Percentiles rank a stretch among this genome's conserved stretches.
These are phyloP conservation scores for Hypholoma fasciculare DNA, from an alignment of 768 basidiomycete genomes.

Conservation along the genomic window DNA sequence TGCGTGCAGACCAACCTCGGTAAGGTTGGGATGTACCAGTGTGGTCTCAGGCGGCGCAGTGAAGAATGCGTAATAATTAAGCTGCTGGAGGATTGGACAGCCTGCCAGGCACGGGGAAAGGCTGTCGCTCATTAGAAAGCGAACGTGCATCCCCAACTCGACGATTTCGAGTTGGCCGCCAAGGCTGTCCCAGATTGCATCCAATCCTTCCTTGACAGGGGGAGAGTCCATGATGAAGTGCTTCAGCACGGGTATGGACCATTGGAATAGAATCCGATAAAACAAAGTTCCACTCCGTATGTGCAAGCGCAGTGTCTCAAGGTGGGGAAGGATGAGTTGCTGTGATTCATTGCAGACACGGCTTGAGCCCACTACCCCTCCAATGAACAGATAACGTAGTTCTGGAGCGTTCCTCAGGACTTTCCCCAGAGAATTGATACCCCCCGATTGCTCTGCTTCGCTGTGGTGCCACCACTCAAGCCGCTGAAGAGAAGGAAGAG, in stretches of 20 bases:
- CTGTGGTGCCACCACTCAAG: conserved; percentile 70
- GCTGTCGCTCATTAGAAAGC: conserved; percentile 51
- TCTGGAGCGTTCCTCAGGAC: conserved; percentile 56
- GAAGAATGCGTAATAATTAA: conserved; percentile 61
- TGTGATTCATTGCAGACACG: conserved; percentile 21
- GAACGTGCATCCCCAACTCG: conserved; percentile 59
- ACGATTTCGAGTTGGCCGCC: conserved; percentile 51
- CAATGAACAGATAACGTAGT: conserved; percentile 57
- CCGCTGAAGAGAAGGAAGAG: conserved; percentile 52
- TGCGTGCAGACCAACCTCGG: conserved; percentile 52
- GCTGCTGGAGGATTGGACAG: conserved; percentile 45
- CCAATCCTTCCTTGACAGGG: conserved; percentile 34
- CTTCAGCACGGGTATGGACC: conserved; percentile 54
- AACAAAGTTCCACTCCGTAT: conserved; percentile 51
- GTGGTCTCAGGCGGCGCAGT: conserved; percentile 30
- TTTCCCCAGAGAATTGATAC: conserved; percentile 59
- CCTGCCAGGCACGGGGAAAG: conserved; percentile 44
- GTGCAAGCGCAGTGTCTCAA: conserved; percentile 56
- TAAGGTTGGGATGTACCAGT: conserved; percentile 31
- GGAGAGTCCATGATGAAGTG: conserved; percentile 55
- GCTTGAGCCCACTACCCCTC: conserved; percentile 39
- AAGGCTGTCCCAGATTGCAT: conserved; percentile 48
- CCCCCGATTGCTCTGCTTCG: conserved; percentile 60
- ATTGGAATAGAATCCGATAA: conserved; percentile 42
- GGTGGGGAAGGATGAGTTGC: conserved; percentile 38